Percentiles rank a stretch among this genome's conserved stretches.
Evolutionary conservation across 1,139 yeast species (phyloP).

Genomic region (Candida tropicalis): DNA sequence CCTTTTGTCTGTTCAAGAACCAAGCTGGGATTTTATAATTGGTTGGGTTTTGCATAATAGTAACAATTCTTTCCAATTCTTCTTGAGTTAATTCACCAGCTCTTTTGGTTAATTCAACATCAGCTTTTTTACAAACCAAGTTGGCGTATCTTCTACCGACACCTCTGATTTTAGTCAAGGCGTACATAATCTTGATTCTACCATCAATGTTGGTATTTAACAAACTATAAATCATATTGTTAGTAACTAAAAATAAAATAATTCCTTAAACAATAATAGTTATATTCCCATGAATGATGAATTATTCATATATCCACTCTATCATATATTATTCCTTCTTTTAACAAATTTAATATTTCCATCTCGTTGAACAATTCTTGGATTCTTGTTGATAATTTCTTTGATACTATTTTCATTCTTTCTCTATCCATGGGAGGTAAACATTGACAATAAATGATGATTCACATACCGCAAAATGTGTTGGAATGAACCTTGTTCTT

Average conservation of each 20-base stretch:
- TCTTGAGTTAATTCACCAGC: constrained; percentile 99
- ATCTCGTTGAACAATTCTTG: too few relatives aligned
- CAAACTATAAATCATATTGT: constrained; percentile 60
- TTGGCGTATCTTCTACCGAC: constrained; percentile 99
- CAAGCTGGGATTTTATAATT: constrained; percentile 99
- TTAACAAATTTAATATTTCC: too few relatives aligned
- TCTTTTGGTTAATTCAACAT: constrained; percentile 96
- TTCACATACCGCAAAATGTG: constrained; percentile 98
- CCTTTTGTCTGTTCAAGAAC: constrained; percentile 99
- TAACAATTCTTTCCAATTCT: constrained; percentile 99
- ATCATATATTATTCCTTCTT: too few relatives aligned
- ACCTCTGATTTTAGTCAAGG: constrained; percentile 99
- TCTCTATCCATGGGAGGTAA: too few relatives aligned
- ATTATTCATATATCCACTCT: too few relatives aligned
- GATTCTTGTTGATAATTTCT: too few relatives aligned
- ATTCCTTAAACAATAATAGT: too few relatives aligned
- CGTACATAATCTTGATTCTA: constrained; percentile 99
- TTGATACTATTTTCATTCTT: too few relatives aligned
- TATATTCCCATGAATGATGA: too few relatives aligned
- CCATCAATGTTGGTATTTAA: constrained; percentile 99
- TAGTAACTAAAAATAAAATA: neutral
- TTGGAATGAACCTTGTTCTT: constrained; percentile 99
- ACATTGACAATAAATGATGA: too few relatives aligned
- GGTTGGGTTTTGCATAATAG: constrained; percentile 99
- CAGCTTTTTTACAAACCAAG: constrained; percentile 99